Percentiles rank a stretch among this genome's conserved stretches.
phyloP scores from a whole-genome alignment of 768 basidiomycete species.

The Candolleomyces eurysporus region DNA sequence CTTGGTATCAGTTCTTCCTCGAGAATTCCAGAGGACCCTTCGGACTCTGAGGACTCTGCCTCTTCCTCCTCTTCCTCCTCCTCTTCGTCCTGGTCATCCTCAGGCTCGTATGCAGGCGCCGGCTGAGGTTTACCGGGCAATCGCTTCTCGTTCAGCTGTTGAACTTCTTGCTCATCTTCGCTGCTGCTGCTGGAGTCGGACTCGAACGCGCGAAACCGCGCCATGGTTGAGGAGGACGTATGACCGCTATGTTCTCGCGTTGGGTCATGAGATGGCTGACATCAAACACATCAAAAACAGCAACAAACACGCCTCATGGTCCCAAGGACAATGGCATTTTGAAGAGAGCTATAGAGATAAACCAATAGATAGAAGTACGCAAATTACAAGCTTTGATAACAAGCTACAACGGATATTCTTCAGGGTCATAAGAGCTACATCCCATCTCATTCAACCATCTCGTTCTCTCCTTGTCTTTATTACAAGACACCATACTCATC shows the following conservation, averaged over 20 bases:
- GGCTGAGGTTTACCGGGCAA: background rate
- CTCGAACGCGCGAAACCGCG: constrained; percentile 65
- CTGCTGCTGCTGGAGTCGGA: constrained; percentile 63
- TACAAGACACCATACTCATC: constrained; percentile 10
- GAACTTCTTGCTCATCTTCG: constrained; percentile 23
- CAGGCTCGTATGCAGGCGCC: background rate
- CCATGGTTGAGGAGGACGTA: constrained; percentile 37
- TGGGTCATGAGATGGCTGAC: background rate
- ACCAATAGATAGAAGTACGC: too few relatives aligned
- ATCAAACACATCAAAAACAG: background rate
- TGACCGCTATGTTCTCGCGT: background rate
- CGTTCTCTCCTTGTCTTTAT: constrained; percentile 7
- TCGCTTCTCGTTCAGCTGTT: constrained; percentile 17
- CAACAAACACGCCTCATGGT: background rate
- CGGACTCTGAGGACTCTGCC: constrained; percentile 32
- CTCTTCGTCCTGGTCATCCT: constrained; percentile 29
- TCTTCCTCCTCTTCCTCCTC: constrained; percentile 33
- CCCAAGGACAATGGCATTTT: too few relatives aligned
- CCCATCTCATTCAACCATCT: constrained; percentile 12
- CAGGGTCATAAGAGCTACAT: constrained; percentile 12
- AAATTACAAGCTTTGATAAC: too few relatives aligned
- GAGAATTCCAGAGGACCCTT: constrained; percentile 46
- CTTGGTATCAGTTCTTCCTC: constrained; percentile 44
- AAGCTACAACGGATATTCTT: background rate
- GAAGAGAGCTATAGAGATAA: too few relatives aligned